Percentiles rank a stretch among this genome's conserved stretches.
Conservation (phyloP, 768 basidiomycete species). For the Basidioascus undulatus region DNA sequence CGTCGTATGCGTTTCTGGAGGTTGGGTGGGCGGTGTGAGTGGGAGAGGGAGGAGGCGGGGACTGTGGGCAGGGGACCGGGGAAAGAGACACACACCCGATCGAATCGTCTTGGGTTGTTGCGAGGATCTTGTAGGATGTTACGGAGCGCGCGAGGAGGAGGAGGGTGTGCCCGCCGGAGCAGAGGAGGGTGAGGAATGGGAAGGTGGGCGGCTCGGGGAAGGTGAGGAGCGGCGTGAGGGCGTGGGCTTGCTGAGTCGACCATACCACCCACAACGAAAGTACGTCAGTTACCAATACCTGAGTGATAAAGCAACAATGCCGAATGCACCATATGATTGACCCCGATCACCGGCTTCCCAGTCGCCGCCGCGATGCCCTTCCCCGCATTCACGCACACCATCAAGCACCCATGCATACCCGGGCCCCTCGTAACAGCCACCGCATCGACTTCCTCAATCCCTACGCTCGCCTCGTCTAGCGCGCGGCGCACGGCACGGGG, state of each 20-base stretch:
- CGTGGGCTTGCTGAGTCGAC: conserved; percentile 58
- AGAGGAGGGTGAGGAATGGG: conserved; percentile 67
- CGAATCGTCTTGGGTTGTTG: conserved; percentile 10
- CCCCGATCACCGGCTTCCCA: conserved; percentile 49
- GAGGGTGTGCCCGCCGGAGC: conserved; percentile 88
- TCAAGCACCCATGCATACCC: conserved; percentile 44
- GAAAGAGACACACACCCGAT: conserved; percentile 6
- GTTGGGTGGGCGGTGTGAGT: not conserved
- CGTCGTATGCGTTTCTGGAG: conserved; percentile 52
- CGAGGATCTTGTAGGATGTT: conserved; percentile 9
- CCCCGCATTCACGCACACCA: conserved; percentile 57
- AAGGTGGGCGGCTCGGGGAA: conserved; percentile 28
- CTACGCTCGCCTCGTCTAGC: conserved; percentile 36
- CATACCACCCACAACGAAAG: not conserved
- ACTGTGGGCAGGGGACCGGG: not conserved
- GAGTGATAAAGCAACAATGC: not conserved
- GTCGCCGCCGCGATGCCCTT: conserved; percentile 56
- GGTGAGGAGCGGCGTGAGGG: conserved; percentile 55
- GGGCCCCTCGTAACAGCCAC: conserved; percentile 80
- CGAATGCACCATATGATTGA: conserved; percentile 70
- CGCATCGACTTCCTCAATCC: conserved; percentile 44
- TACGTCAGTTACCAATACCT: not conserved
- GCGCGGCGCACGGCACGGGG: conserved; percentile 48
- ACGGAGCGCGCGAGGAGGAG: conserved; percentile 38
- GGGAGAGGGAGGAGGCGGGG: not conserved